Evolutionary conservation across 129 eudicot species (phyloP).

Genomic region (Centella asiatica): DNA sequence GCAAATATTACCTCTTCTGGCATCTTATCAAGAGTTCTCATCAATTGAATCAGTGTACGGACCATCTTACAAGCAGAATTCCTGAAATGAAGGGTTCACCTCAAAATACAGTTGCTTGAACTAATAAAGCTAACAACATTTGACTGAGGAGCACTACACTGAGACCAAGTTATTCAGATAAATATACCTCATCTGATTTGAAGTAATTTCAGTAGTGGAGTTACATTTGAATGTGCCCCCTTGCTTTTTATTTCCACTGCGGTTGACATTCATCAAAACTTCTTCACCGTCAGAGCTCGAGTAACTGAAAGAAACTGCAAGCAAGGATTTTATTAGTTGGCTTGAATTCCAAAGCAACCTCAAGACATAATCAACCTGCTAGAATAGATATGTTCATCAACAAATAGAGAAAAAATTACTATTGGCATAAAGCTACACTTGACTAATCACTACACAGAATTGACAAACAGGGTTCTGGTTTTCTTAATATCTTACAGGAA

Average conservation of each 20-base stretch:
- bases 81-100: conserved; percentile 31
- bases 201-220: conserved; percentile 74
- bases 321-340: conserved; percentile 15
- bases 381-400: conserved; percentile 1
- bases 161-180: conserved; percentile 13
- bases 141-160: conserved; percentile 12
- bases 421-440: too few species aligned
- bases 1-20: conserved; percentile 74
- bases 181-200: conserved; percentile 82
- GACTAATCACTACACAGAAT: neutral
- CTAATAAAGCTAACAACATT: neutral
- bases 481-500: conserved; percentile 54
- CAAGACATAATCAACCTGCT: conserved; percentile 2
- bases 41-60: conserved; percentile 79
- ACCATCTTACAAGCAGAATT: conserved; percentile 98
- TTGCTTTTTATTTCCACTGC: conserved; percentile 73
- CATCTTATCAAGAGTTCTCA: conserved; percentile 99
- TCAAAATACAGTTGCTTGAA: neutral
- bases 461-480: neutral
- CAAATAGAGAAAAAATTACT: too few species aligned
- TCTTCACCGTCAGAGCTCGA: conserved; percentile 74
- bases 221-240: conserved; percentile 78
- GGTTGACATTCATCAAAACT: conserved; percentile 88
- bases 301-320: conserved; percentile 95
- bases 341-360: conserved; percentile 5